Evolutionary conservation across 2,329 filamentous ascomycete species (phyloP).

Genomic region (Paecilomyces sp.): DNA sequence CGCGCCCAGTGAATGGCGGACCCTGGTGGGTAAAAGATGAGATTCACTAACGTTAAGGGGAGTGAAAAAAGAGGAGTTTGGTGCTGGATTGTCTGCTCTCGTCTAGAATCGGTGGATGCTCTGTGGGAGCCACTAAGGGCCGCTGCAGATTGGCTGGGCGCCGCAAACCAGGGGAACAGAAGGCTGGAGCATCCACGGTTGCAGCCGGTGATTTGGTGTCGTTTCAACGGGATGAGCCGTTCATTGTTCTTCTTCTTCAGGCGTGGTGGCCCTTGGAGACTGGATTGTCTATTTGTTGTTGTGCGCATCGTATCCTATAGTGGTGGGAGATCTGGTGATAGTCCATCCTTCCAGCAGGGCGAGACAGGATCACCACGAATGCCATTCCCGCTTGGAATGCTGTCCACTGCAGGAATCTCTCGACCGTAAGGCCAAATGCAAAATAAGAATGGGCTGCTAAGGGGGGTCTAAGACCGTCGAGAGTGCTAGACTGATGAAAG

Average conservation of each 20-base stretch:
- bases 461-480: neutral
- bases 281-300: neutral
- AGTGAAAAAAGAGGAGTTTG: neutral
- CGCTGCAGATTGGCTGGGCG: neutral
- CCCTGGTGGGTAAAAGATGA: neutral
- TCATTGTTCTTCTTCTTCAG: neutral
- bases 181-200: neutral
- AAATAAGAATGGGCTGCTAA: neutral
- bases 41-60: neutral
- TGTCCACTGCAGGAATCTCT: neutral
- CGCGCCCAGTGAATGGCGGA: neutral
- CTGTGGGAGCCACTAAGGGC: neutral
- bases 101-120: neutral
- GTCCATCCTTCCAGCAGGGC: neutral
- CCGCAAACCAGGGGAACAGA: neutral
- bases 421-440: neutral
- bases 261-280: neutral
- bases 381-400: neutral
- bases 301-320: neutral
- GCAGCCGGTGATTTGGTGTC: neutral
- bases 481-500: neutral
- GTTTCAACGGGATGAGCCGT: neutral
- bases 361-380: neutral
- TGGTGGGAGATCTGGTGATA: neutral
- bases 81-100: neutral